phyloP scores from a whole-genome alignment of 129 eudicot species.

The Centrapalus pauciflorus region DNA sequence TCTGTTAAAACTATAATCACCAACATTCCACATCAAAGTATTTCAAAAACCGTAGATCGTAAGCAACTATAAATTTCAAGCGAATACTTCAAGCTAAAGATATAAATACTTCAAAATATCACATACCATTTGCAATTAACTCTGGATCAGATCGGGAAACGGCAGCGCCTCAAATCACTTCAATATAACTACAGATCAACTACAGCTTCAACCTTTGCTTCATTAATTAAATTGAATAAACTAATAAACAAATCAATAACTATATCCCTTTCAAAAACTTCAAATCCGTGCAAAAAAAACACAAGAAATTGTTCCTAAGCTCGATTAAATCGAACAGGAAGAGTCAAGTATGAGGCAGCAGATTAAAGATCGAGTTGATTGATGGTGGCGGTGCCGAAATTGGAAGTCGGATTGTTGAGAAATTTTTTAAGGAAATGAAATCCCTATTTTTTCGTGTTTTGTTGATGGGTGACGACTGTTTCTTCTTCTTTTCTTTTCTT shows the following conservation, averaged over 20 bases:
- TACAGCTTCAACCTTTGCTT: slow-evolving; percentile 5
- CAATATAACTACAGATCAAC: slow-evolving; percentile 23
- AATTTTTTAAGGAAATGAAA: slow-evolving; percentile 1
- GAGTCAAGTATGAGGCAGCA: not conserved
- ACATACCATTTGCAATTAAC: slow-evolving; percentile 27
- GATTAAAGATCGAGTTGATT: slow-evolving; percentile 23
- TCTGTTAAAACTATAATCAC: slow-evolving; percentile 9
- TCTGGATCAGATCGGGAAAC: slow-evolving; percentile 31
- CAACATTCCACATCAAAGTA: slow-evolving; percentile 5
- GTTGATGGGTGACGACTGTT: slow-evolving; percentile 24
- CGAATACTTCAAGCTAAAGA: not conserved
- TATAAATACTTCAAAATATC: not conserved
- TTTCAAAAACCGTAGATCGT: slow-evolving; percentile 9
- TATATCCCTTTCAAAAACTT: not conserved
- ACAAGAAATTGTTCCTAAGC: not conserved
- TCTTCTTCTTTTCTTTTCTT: slow-evolving; percentile 11
- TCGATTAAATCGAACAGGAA: slow-evolving; percentile 2
- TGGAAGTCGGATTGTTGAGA: slow-evolving; percentile 20
- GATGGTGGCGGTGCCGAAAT: not conserved
- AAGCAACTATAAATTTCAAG: not conserved
- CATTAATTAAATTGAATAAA: not conserved
- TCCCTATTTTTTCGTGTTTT: slow-evolving; percentile 21
- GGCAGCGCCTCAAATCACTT: slow-evolving; percentile 19
- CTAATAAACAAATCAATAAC: not conserved
- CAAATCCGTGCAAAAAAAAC: slow-evolving; percentile 2